These are phyloP conservation scores for Oryza glaberrima DNA, from an alignment of 176 grass and related monocot species.

Conservation along the genomic window DNA sequence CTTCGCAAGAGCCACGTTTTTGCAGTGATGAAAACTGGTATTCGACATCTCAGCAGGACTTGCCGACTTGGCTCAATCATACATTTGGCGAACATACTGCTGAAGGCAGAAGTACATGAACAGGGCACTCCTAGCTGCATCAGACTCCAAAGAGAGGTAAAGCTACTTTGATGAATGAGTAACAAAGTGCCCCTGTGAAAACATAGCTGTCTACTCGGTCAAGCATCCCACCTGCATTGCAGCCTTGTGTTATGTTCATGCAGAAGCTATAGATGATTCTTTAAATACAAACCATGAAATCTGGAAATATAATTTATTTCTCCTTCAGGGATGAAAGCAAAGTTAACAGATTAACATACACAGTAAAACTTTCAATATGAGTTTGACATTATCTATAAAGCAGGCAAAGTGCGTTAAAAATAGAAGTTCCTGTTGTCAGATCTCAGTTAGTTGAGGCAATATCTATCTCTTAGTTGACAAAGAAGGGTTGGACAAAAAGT, in stretches of 20 bases:
- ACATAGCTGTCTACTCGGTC: slow-evolving; percentile 98
- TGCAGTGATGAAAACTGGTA: slow-evolving; percentile 1
- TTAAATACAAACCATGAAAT: slow-evolving; percentile 18
- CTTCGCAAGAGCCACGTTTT: neutral
- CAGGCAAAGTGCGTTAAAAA: neutral
- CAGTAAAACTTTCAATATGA: neutral
- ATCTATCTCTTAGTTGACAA: neutral
- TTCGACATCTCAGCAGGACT: slow-evolving; percentile 9
- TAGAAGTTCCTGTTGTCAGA: neutral
- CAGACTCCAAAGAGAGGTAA: slow-evolving; percentile 75
- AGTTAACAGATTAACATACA: neutral
- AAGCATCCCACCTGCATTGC: slow-evolving; percentile 87
- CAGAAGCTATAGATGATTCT: neutral
- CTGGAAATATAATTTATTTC: neutral
- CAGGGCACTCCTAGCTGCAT: slow-evolving; percentile 8
- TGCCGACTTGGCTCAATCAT: neutral
- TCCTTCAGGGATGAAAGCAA: neutral
- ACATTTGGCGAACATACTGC: neutral
- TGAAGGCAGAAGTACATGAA: neutral
- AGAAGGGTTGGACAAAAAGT: neutral
- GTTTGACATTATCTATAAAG: neutral
- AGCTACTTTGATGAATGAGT: slow-evolving; percentile 88
- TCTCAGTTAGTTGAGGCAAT: neutral
- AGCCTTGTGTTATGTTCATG: slow-evolving; percentile 31
- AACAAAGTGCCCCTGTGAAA: slow-evolving; percentile 94